phyloP scores from a whole-genome alignment of 2,329 filamentous ascomycete genomes.

The Rhexocercosporidium sp. region DNA sequence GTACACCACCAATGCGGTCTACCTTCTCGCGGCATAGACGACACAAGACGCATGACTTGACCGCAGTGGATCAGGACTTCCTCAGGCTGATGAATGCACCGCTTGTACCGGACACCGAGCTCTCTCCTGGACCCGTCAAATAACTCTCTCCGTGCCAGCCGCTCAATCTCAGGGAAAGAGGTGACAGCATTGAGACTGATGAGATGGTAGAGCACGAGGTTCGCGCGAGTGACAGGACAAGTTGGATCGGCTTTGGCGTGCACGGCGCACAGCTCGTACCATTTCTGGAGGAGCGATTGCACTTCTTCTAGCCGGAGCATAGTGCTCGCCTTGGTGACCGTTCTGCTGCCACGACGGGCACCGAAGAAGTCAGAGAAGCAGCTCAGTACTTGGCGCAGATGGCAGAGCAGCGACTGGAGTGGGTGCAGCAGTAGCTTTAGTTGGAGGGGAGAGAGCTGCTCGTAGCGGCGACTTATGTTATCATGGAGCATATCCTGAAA shows the following conservation, averaged over 20 bases:
- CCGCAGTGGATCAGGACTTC: conserved; percentile 71
- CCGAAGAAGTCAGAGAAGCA: conserved; percentile 64
- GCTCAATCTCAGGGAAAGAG: conserved; percentile 70
- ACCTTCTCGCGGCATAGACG: conserved; percentile 62
- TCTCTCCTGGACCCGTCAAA: conserved; percentile 59
- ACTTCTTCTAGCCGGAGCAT: conserved; percentile 66
- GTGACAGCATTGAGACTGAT: conserved; percentile 72
- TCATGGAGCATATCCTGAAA: conserved; percentile 73
- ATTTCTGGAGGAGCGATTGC: conserved; percentile 66
- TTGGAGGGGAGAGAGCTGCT: conserved; percentile 56
- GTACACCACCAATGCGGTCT: conserved; percentile 75
- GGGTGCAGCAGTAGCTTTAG: conserved; percentile 72
- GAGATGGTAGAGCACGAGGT: conserved; percentile 72
- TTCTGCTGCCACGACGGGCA: conserved; percentile 49
- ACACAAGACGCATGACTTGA: conserved; percentile 66
- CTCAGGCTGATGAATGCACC: conserved; percentile 66
- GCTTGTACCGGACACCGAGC: conserved; percentile 60
- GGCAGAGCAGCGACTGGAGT: conserved; percentile 67
- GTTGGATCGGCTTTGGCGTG: conserved; percentile 60
- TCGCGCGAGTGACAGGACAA: conserved; percentile 66
- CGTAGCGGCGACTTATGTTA: conserved; percentile 57
- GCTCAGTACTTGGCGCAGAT: conserved; percentile 67
- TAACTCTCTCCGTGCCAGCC: conserved; percentile 65
- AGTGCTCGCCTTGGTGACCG: conserved; percentile 65
- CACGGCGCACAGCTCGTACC: conserved; percentile 67